Percentiles rank a stretch among this genome's conserved stretches.
These are phyloP conservation scores for Coffea humblotiana DNA, from an alignment of 305 asterid species.

Conservation along the genomic window DNA sequence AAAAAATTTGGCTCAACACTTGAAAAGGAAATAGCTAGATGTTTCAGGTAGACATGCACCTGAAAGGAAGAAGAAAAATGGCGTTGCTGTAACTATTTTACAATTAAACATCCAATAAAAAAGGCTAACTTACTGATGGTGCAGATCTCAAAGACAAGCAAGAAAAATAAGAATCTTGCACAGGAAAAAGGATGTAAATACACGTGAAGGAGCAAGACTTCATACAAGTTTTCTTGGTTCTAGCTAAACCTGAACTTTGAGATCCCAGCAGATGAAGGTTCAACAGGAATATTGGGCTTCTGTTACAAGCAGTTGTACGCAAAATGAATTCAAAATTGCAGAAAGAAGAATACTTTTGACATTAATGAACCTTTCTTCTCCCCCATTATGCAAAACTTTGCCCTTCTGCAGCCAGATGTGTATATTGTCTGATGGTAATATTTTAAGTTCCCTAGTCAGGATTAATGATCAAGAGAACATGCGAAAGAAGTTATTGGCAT, in stretches of 20 bases:
- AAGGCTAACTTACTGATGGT: background rate
- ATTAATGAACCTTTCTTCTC: constrained; percentile 27
- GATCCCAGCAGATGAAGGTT: constrained; percentile 4
- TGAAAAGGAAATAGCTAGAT: background rate
- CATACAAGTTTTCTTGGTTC: background rate
- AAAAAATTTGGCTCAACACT: background rate
- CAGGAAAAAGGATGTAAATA: background rate
- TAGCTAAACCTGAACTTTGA: background rate
- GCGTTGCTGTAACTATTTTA: background rate
- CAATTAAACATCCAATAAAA: background rate
- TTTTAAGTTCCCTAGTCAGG: constrained; percentile 10
- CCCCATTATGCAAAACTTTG: constrained; percentile 31
- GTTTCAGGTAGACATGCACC: background rate
- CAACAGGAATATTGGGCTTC: background rate
- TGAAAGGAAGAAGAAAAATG: background rate
- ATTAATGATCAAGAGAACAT: constrained; percentile 60
- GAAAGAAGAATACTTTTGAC: constrained; percentile 15
- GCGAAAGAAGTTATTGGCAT: constrained; percentile 90
- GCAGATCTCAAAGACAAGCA: background rate
- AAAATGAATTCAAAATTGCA: constrained; percentile 9
- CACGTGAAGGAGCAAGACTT: background rate
- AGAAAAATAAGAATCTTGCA: background rate
- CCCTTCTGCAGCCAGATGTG: constrained; percentile 20
- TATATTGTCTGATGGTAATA: constrained; percentile 21
- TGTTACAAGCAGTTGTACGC: background rate